Evolutionary conservation across 768 basidiomycete species (phyloP), one percentile per base, ranked within the genome.

Genomic region (Trametes cinnabarina): DNA sequence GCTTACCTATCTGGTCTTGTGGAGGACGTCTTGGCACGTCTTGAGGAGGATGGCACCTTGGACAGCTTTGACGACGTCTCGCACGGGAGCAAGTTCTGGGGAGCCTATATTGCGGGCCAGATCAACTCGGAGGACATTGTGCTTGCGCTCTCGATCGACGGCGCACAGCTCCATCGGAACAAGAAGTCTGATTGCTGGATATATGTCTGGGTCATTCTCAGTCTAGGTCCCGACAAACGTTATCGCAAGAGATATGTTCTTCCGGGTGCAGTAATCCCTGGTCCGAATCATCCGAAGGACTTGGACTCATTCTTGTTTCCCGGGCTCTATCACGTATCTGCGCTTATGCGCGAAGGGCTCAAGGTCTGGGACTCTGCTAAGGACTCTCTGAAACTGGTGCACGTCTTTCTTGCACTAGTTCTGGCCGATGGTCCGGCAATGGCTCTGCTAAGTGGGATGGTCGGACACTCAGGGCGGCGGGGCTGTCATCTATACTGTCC

Each of bases 401-500:
- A 32, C 2, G 3, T 23, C 41, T 62, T 48, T 30, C 20, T 67
- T 8, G 28, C 57, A 3, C 17, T 61, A 0, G 54, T 41, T 10
- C 37, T 51, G 26, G 47, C 64, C 5, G 50, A 66, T 30, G 26
- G 30, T 2, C 53, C 52, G 1, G 61, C 63, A 3, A 55, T 64
- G 53, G 22, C 59, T 0, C 55, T 64, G 14, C 53, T 77, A 11
- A 70, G 68, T 58, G 76, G 77, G 0, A 57, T 70, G 23, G 69
- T 74, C 17, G 72, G 75, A 0, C 73, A 76, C 39, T 60, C 68
- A 4, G 73, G 74, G 0, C 55, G 61, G 4, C 66, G 66, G 34
- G 74, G 72, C 0, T 82, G 80, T 54, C 65, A 65, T 0, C 10
- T 71, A 0, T 71, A 66, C 39, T 79, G 77, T 56, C 49, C 57